Evolutionary conservation across 2,329 filamentous ascomycete genomes (phyloP).

Genomic region (Cladophialophora yegresii): DNA sequence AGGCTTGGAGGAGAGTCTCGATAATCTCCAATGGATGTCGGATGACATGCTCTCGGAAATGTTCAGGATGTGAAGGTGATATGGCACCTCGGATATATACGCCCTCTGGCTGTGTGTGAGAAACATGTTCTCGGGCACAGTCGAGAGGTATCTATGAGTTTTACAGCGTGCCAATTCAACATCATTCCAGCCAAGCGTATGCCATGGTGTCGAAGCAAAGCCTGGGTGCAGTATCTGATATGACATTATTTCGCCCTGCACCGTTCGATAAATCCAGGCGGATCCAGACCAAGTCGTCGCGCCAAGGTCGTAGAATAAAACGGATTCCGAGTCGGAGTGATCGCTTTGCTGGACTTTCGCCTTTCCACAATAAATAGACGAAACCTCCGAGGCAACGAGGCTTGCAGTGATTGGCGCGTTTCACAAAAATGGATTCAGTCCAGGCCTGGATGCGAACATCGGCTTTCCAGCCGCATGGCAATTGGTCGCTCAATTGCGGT

Average conservation of each 20-base stretch:
- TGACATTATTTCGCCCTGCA: too few relatives aligned
- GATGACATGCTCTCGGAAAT: slow-evolving; percentile 17
- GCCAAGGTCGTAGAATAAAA: too few relatives aligned
- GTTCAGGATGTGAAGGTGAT: slow-evolving; percentile 3
- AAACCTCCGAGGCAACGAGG: not conserved
- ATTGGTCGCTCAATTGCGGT: not conserved
- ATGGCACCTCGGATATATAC: not conserved
- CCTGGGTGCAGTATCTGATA: not conserved
- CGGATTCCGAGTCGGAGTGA: not conserved
- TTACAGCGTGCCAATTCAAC: not conserved
- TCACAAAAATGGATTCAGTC: not conserved
- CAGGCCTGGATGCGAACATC: not conserved
- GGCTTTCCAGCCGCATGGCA: not conserved
- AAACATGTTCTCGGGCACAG: not conserved
- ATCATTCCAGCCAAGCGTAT: not conserved
- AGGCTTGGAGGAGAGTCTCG: not conserved
- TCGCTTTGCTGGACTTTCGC: not conserved
- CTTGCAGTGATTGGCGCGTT: not conserved
- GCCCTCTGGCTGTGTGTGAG: not conserved
- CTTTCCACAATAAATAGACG: not conserved
- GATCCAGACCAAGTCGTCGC: too few relatives aligned
- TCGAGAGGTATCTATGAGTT: not conserved
- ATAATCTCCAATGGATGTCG: slow-evolving; percentile 9
- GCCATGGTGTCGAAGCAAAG: not conserved
- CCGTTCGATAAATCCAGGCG: too few relatives aligned